Evolutionary conservation across 2,329 filamentous ascomycete genomes (phyloP), one percentile per base, ranked within the genome.

Genomic region (Rhytidhysteron rufulum): DNA sequence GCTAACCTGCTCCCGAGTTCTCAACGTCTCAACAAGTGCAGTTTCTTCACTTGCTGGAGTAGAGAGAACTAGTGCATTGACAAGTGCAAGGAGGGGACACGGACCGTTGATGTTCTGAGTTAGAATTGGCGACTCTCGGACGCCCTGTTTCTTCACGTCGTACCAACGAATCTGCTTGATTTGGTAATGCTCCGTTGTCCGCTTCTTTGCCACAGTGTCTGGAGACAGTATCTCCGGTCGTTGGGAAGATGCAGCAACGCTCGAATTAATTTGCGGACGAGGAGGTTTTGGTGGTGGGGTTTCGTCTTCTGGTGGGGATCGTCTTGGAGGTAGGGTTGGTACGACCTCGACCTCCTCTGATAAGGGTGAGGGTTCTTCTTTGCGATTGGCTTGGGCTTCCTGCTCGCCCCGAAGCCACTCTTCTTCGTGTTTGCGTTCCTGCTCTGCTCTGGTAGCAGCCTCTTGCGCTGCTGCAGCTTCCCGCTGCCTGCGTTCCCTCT

Each of bases 71-170:
- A 98, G 73, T 1, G 90, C 90, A 61, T 98, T 98, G 43, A 97
- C 90, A 4, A 98, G 73, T 2, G 93, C 93, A 19, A 98, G 80
- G 11, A 98, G 69, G 1, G 93, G 93, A 63, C 93, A 98, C 1
- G 93, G 93, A 0, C 93, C 93, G 55, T 98, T 98, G 41, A 84
- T 81, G 53, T 96, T 97, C 58, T 98, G 91, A 3, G 94, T 82
- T 30, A 97, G 71, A 41, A 97, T 88, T 0, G 93, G 91, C 1
- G 88, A 91, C n/a, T 78, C 76, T 31, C 88, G 77, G 27, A 87
- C 80, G n/a, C 77, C 73, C 1, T 72, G 62, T 0, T 75, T 72
- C 9, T 61, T 77, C 2, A 72, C 66, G 60, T 96, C 88, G 44
- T 82, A 74, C 90, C 91, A 97, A 45, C 79, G 82, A 46, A 97